A percentile compares a stretch with the other conserved stretches of the same genome.
Evolutionary conservation across 116 monocot species (phyloP).

Genomic region (Phalaenopsis hybrid): DNA sequence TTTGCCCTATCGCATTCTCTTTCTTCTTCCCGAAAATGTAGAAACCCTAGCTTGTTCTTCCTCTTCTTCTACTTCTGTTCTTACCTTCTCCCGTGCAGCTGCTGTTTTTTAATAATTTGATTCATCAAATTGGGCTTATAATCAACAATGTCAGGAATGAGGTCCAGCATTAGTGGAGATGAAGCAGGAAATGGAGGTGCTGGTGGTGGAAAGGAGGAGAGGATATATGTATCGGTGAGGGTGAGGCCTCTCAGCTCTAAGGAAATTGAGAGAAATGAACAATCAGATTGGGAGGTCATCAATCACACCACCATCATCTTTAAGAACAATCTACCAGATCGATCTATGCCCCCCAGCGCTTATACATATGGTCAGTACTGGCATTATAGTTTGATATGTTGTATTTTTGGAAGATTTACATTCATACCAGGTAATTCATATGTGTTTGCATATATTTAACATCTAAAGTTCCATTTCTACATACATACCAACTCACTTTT

Average conservation of each 20-base stretch:
- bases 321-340: slow-evolving; percentile 49
- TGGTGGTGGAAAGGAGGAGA: slow-evolving; percentile 35
- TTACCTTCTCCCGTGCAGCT: background rate
- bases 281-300: slow-evolving; percentile 68
- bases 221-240: slow-evolving; percentile 68
- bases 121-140: background rate
- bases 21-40: background rate
- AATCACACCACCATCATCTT: slow-evolving; percentile 49
- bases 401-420: background rate
- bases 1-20: background rate
- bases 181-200: slow-evolving; percentile 17
- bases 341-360: slow-evolving; percentile 53
- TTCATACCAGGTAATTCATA: no score
- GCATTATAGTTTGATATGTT: background rate
- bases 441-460: no score
- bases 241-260: slow-evolving; percentile 50
- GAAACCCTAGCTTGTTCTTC: slow-evolving; percentile 3
- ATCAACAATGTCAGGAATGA: slow-evolving; percentile 3
- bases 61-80: background rate
- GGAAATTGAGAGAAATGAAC: slow-evolving; percentile 50
- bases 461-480: no score
- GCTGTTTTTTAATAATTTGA: background rate
- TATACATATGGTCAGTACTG: slow-evolving; percentile 72
- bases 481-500: no score
- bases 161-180: slow-evolving; percentile 23